Base-by-base conservation (phyloP, 2,329 filamentous ascomycete species). In the Calonectria pteridis region DNA sequence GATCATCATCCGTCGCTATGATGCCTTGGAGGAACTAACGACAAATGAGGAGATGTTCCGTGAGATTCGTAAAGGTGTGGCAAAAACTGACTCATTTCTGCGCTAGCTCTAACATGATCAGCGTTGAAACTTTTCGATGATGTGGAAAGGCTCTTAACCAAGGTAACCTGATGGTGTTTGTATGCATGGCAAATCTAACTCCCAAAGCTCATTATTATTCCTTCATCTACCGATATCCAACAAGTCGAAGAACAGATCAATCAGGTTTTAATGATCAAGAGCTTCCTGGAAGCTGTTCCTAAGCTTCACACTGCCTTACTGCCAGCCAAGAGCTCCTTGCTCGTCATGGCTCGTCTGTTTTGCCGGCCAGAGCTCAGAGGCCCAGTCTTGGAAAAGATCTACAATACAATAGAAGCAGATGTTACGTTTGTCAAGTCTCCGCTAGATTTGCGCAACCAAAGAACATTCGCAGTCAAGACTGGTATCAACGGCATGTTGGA, bases 401-500 rank as follows among this genome's bases (percentile, higher is more conserved):
- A 90, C 55, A 85, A 88, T 18, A 91, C 91, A 0, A 93, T 99
- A 77, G 97, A 98, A 76, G 90, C 94, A 11, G 94, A 98, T 81
- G 94, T 95, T 0, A 90, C 89, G 0, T 97, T 94, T 77, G 93
- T 94, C 72, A 94, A 90, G 59, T 91, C 93, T 28, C 93, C 97
- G 0, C 88, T 98, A 6, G 96, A 98, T 75, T 87, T 98, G 71
- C 91, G 96, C 18, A 98, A 98, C 74, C 96, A 98, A 82, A 89
- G 96, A 75, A 94, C 94, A 0, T 98, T 97, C 85, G 96, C 96
- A 28, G 93, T 98, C 37, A 97, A 94, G 86, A 91, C 95, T 58
- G 94, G 95, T 0, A 92, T 97, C 51, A 95, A 95, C 78, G 94
- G 94, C 3, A 90, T 98, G 71, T 90, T 98, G 5, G 96, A 98